Percentiles rank a stretch among this genome's conserved stretches.
Conservation (phyloP, 495 filamentous ascomycete species). For the Thozetella sp. region DNA sequence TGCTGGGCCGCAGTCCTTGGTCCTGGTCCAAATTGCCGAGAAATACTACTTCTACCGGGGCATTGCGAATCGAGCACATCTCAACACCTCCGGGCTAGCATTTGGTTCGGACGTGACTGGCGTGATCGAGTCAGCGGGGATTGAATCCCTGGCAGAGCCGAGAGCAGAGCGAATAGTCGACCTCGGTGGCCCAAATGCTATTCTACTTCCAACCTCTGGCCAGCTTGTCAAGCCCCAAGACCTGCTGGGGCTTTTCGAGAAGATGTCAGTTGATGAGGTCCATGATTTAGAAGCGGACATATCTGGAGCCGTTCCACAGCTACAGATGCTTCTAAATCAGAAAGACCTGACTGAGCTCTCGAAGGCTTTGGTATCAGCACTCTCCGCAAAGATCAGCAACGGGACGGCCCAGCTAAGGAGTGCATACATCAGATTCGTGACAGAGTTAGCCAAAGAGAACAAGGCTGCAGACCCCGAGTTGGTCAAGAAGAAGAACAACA, state of each 20-base stretch:
- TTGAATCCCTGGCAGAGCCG: background rate
- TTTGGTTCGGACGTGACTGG: background rate
- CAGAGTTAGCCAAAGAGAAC: no score
- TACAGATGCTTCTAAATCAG: background rate
- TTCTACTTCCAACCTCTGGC: constrained; percentile 1
- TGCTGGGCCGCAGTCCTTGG: background rate
- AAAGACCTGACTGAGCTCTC: background rate
- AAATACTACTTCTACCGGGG: constrained; percentile 2
- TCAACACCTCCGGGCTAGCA: background rate
- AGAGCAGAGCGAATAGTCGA: background rate
- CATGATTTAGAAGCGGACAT: background rate
- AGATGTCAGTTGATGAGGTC: background rate
- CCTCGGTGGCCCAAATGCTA: background rate
- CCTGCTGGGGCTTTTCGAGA: background rate
- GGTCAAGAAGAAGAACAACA: background rate
- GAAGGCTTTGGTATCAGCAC: background rate
- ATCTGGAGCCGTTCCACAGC: background rate
- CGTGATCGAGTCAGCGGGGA: background rate
- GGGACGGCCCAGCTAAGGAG: background rate
- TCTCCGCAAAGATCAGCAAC: constrained; percentile 1
- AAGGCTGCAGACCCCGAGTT: background rate
- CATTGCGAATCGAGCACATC: background rate
- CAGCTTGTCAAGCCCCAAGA: background rate
- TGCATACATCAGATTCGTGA: background rate
- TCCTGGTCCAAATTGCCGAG: background rate